Evolutionary conservation across 805 yeast genomes (phyloP).

Genomic region (Metschnikowia lochheadii): DNA sequence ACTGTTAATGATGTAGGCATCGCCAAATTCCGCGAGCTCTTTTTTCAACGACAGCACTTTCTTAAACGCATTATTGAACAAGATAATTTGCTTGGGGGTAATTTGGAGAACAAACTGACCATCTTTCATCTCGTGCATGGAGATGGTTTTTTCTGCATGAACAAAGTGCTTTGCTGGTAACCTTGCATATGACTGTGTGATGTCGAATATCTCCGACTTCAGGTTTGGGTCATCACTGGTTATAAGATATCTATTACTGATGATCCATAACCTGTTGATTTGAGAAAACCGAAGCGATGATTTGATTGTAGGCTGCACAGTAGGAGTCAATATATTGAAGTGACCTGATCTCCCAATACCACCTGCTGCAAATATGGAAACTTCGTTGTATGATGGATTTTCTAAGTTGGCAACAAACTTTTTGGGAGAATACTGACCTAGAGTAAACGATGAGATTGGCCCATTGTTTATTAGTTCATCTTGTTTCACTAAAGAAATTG

Average conservation of each 20-base stretch:
- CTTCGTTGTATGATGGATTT: constrained; percentile 65
- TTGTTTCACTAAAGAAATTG: constrained; percentile 37
- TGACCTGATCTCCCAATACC: constrained; percentile 58
- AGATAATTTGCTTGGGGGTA: constrained; percentile 57
- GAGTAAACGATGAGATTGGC: constrained; percentile 64
- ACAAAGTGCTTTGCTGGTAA: constrained; percentile 60
- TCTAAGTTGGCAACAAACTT: constrained; percentile 54
- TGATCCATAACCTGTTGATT: constrained; percentile 73
- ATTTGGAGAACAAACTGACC: constrained; percentile 69
- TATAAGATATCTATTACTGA: constrained; percentile 57
- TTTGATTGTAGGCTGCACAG: constrained; percentile 62
- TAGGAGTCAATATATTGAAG: constrained; percentile 60
- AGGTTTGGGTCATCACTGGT: constrained; percentile 65
- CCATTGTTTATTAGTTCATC: constrained; percentile 66
- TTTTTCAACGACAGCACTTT: constrained; percentile 46
- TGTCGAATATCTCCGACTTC: constrained; percentile 66
- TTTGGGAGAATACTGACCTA: constrained; percentile 58
- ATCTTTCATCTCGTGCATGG: constrained; percentile 55
- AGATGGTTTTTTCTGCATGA: constrained; percentile 59
- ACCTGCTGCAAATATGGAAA: constrained; percentile 63
- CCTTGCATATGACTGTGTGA: constrained; percentile 57
- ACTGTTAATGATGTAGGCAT: constrained; percentile 62
- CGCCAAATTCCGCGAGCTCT: constrained; percentile 28
- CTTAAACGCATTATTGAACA: constrained; percentile 59
- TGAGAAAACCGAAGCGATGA: constrained; percentile 69